Percentiles rank a stretch among this genome's conserved stretches.
Evolutionary conservation across 768 basidiomycete genomes (phyloP).

Genomic region (Tulasnella sp.): DNA sequence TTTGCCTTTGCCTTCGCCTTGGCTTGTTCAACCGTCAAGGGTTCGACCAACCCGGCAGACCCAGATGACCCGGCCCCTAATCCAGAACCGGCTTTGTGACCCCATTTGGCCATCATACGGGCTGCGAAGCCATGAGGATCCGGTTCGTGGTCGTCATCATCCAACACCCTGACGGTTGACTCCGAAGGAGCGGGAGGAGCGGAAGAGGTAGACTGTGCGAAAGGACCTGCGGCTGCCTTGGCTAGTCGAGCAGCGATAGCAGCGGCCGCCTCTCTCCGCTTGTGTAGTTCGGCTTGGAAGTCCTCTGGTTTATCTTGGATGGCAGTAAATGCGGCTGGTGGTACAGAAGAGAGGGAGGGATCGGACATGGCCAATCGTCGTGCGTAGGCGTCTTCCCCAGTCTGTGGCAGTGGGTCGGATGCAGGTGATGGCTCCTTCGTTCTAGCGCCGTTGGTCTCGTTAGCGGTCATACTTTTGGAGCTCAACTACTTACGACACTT

Average conservation of each 20-base stretch:
- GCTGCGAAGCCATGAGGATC: conserved; percentile 73
- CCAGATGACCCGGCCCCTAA: conserved; percentile 54
- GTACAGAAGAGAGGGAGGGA: not conserved
- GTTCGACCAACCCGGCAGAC: conserved; percentile 80
- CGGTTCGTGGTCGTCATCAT: conserved; percentile 31
- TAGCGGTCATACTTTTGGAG: not conserved
- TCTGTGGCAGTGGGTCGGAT: not conserved
- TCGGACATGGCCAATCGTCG: conserved; percentile 47
- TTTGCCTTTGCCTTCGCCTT: conserved; percentile 40
- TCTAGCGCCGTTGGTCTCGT: not conserved
- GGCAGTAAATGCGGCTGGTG: not conserved
- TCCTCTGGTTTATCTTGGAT: conserved; percentile 22
- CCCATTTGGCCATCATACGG: conserved; percentile 92
- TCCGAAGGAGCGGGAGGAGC: not conserved
- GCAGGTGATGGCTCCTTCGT: not conserved
- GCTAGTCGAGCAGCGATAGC: conserved; percentile 63
- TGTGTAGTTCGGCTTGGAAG: conserved; percentile 53
- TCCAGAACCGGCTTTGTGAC: conserved; percentile 89
- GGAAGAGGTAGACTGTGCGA: conserved; percentile 28
- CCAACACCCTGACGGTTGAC: not conserved
- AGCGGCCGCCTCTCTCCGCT: conserved; percentile 57
- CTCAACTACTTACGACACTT: not conserved
- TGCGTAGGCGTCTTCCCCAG: conserved; percentile 63
- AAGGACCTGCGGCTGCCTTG: conserved; percentile 9
- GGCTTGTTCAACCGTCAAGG: conserved; percentile 62